A percentile compares a stretch with the other conserved stretches of the same genome.
phyloP scores from a whole-genome alignment of 2,329 filamentous ascomycete genomes.

The Tolypocladium pustulatum region DNA sequence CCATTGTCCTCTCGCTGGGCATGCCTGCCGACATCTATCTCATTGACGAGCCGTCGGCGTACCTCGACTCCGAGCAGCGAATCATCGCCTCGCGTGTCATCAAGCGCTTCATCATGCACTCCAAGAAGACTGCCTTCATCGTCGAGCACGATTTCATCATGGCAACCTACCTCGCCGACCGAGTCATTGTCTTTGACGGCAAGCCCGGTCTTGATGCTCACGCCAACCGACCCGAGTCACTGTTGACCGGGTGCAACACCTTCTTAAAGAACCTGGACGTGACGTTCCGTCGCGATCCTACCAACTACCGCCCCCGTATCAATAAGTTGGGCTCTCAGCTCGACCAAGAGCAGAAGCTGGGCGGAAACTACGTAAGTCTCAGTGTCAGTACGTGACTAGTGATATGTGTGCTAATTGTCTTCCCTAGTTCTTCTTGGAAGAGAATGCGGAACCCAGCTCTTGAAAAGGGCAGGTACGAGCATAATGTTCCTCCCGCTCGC shows the following conservation, averaged over 20 bases:
- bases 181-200: slow-evolving; percentile 97
- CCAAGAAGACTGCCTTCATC: slow-evolving; percentile 98
- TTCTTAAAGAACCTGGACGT: slow-evolving; percentile 97
- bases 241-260: slow-evolving; percentile 90
- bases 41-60: slow-evolving; percentile 94
- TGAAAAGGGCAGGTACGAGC: slow-evolving; percentile 42
- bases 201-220: slow-evolving; percentile 79
- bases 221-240: slow-evolving; percentile 81
- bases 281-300: slow-evolving; percentile 95
- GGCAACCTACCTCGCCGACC: slow-evolving; percentile 68
- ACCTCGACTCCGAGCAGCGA: slow-evolving; percentile 98
- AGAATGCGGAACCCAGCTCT: slow-evolving; percentile 44
- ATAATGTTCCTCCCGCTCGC: slow-evolving; percentile 19
- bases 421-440: slow-evolving; percentile 84
- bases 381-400: neutral
- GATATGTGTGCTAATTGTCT: slow-evolving; percentile 8
- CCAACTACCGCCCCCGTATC: slow-evolving; percentile 93
- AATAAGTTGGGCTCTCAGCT: slow-evolving; percentile 95
- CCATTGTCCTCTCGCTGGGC: slow-evolving; percentile 93
- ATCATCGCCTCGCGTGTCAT: slow-evolving; percentile 95
- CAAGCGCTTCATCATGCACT: slow-evolving; percentile 99
- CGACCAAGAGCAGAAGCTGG: slow-evolving; percentile 92
- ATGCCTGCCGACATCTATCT: slow-evolving; percentile 96
- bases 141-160: slow-evolving; percentile 99
- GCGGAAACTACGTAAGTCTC: slow-evolving; percentile 77